Percentiles rank a stretch among this genome's conserved stretches.
These are phyloP conservation scores for Flaveria sonorensis DNA, from an alignment of 129 eudicot species.

Conservation along the genomic window DNA sequence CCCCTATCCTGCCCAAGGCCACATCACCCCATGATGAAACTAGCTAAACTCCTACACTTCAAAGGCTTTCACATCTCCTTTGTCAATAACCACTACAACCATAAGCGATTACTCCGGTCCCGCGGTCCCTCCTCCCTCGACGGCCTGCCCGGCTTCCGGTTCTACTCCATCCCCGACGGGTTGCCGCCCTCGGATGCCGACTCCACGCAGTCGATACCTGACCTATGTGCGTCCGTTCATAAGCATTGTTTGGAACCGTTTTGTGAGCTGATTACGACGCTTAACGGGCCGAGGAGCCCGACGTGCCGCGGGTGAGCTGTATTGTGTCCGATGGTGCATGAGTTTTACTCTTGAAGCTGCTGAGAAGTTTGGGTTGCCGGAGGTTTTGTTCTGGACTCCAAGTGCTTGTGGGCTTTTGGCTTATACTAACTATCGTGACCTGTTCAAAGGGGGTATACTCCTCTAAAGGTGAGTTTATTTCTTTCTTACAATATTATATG, in stretches of 20 bases:
- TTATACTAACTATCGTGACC: slow-evolving; percentile 38
- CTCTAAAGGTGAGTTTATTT: background rate
- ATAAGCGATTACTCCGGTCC: slow-evolving; percentile 51
- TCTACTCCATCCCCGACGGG: slow-evolving; percentile 59
- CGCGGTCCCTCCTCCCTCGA: slow-evolving; percentile 48
- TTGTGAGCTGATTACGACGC: slow-evolving; percentile 33
- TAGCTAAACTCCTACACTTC: slow-evolving; percentile 53
- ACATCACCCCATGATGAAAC: slow-evolving; percentile 60
- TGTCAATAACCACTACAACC: slow-evolving; percentile 55
- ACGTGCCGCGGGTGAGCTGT: slow-evolving; percentile 62
- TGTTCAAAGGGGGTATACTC: slow-evolving; percentile 34
- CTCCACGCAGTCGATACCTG: slow-evolving; percentile 53
- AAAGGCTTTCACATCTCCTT: slow-evolving; percentile 61
- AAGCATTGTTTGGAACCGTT: slow-evolving; percentile 46
- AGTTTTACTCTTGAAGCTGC: slow-evolving; percentile 69
- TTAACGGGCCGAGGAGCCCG: slow-evolving; percentile 23
- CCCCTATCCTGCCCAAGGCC: slow-evolving; percentile 66
- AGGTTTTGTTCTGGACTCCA: slow-evolving; percentile 60
- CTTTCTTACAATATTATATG: background rate
- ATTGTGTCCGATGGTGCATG: slow-evolving; percentile 66
- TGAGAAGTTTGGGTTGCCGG: slow-evolving; percentile 52
- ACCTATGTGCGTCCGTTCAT: slow-evolving; percentile 37
- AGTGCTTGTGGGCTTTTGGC: slow-evolving; percentile 66
- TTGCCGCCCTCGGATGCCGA: slow-evolving; percentile 51
- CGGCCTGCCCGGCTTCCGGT: slow-evolving; percentile 54